Base-by-base conservation (phyloP, 805 yeast genomes). In the Yarrowia sp. region DNA sequence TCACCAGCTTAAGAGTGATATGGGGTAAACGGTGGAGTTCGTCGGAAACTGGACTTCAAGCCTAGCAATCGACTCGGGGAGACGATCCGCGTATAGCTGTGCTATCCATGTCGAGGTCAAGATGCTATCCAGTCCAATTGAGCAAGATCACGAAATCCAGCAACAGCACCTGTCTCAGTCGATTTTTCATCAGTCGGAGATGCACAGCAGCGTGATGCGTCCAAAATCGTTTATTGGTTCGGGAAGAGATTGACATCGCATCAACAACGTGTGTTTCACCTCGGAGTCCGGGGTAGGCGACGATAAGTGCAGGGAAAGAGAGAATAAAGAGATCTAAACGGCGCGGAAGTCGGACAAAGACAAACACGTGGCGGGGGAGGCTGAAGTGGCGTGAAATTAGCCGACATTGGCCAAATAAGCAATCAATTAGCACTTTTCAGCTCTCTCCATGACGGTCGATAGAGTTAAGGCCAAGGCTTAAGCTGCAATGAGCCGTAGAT, bases 221-320 rank as follows among this genome's bases (percentile, higher is more conserved):
- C 14, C 21, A 42, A 16, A 10, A 32, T 42, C 47, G 47, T 42
- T 42, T 42, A 42, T 42, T 42, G 47, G 47, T 42, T 42, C 32
- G 47, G 27, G 22, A n/a, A n/a, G 21, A 21, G 44, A 42, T 42
- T 42, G 47, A 42, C 47, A 16, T 39, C 31, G 47, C 47, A 42
- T 42, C 32, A 7, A 21, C 16, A 21, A 39, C 9, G 47, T 16
- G 32, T 24, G 47, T 42, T 25, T 42, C 47, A 42, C n/a, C 5
- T 42, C 47, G 47, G 32, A 41, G 22, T 42, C 47, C 47, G 32
- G 47, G 47, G 47, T 22, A 42, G 46, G 14, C 29, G 8, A 22
- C 4, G 8, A 4, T 19, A 9, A 6, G 24, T 4, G 16, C 46
- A 21, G 12, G 25, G 24, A 39, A 22, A 36, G 21, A 2, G 22